Conservation (phyloP, 2,329 filamentous ascomycete species). For the Beauveria medogensis region DNA sequence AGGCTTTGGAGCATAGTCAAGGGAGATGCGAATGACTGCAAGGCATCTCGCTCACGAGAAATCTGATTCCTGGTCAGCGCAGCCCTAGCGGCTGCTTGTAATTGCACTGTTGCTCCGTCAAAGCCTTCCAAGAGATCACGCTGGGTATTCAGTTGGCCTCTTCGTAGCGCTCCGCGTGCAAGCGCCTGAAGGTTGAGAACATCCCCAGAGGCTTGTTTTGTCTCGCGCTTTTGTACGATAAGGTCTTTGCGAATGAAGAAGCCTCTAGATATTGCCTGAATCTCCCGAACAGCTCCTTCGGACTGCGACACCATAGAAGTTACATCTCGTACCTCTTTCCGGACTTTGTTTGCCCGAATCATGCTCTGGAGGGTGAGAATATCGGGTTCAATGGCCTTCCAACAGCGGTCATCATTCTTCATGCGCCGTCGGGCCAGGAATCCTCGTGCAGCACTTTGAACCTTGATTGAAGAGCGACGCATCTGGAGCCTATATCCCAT, state of each 20-base stretch:
- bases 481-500: conserved; percentile 75
- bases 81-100: conserved; percentile 62
- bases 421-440: conserved; percentile 61
- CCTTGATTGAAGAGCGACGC: conserved; percentile 66
- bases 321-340: conserved; percentile 48
- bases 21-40: conserved; percentile 39
- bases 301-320: conserved; percentile 53
- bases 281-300: conserved; percentile 54
- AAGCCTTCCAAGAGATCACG: conserved; percentile 44
- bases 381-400: conserved; percentile 61
- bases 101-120: conserved; percentile 39
- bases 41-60: conserved; percentile 39
- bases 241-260: conserved; percentile 55
- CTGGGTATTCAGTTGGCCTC: conserved; percentile 47
- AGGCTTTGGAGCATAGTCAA: conserved; percentile 39
- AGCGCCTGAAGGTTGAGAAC: conserved; percentile 57
- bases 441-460: conserved; percentile 75
- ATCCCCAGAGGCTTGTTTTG: conserved; percentile 40
- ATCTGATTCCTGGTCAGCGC: conserved; percentile 50
- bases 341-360: conserved; percentile 59
- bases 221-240: conserved; percentile 47
- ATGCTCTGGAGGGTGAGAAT: conserved; percentile 77
- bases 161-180: conserved; percentile 57
- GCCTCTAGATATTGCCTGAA: conserved; percentile 60
- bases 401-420: conserved; percentile 55